Conservation (phyloP, 2,329 filamentous ascomycete species). For the Epicoccum nigrum region DNA sequence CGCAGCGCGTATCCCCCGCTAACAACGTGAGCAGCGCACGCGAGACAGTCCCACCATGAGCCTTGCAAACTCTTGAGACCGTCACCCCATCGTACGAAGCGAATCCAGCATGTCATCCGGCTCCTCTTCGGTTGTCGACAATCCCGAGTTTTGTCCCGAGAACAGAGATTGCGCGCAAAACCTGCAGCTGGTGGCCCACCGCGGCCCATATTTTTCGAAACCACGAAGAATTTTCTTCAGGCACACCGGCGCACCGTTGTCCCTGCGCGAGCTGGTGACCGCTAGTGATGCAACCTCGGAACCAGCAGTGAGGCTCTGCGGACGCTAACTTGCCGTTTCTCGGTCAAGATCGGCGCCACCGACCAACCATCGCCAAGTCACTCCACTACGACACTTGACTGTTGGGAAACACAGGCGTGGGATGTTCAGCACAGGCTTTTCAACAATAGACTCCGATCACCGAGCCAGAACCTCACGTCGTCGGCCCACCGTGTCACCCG, state of each 20-base stretch:
- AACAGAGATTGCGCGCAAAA: conserved; percentile 19
- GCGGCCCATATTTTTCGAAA: conserved; percentile 31
- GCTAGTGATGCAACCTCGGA: conserved; percentile 33
- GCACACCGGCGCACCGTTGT: conserved; percentile 14
- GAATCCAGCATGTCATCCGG: conserved; percentile 11
- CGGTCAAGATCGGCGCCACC: conserved; percentile 32
- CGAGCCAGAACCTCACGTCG: conserved; percentile 10
- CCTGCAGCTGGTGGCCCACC: conserved; percentile 21
- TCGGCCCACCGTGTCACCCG: conserved; percentile 5
- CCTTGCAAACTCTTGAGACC: conserved; percentile 1
- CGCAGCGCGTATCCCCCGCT: conserved; percentile 10
- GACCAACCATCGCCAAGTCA: conserved; percentile 14
- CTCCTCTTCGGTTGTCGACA: conserved; percentile 9
- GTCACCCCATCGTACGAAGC: conserved; percentile 11
- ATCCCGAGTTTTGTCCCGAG: conserved; percentile 20
- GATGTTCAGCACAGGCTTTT: conserved; percentile 4
- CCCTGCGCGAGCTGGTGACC: conserved; percentile 22
- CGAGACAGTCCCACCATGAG: conserved; percentile 10
- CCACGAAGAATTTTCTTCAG: conserved; percentile 24
- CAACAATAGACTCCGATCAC: conserved; percentile 12
- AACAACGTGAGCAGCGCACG: conserved; percentile 4
- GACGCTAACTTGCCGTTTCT: conserved; percentile 14
- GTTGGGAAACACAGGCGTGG: conserved; percentile 7
- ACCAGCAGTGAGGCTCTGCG: conserved; percentile 22
- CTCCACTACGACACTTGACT: neutral